Base-by-base conservation (phyloP, 2,329 filamentous ascomycete genomes). In the Stachybotrys elegans region DNA sequence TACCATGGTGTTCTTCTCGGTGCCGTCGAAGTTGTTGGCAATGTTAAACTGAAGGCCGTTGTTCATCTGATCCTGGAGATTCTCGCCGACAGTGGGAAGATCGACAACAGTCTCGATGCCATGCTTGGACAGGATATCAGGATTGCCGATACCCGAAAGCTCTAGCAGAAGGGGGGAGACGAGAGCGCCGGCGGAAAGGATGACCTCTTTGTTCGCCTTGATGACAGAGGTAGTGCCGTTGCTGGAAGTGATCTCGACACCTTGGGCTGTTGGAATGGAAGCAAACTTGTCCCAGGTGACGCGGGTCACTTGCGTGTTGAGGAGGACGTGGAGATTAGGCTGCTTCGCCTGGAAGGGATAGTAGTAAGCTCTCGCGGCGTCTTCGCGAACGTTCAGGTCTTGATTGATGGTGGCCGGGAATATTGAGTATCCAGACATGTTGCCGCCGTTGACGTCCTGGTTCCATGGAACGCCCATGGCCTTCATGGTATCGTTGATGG, bases 121-220 rank as follows among this genome's bases (percentile, higher is more conserved):
- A 29, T 68, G 56, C 6, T 65, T 51, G 3, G 62, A 47, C 3
- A 78, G 57, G 14, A 73, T 64, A 2, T 25, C 60, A 19, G 58
- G 52, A 40, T 67, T 66, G 1, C 77, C 76, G 13, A 81, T 66
- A 0, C 76, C 77, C 1, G 75, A 80, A 8, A 64, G 63, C 48
- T 78, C 69, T 2, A 81, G 67, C 12, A 81, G 70, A 1, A 71
- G 60, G 1, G 77, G 76, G 8, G 71, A 73, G 45, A 71, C 67
- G 42, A 78, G 65, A 3, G 75, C 59, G 0, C 77, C 76, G 0
- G 69, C 70, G 0, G 71, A 72, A 7, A 70, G 43, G 19, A 78
- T 64, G 6, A 76, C 66, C 48, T 77, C 73, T 46, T 67, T 72
- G n/a, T n/a, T n/a, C n/a, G 3, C 71, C 75, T 11, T 52, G 49